Conservation (phyloP, 164 flowering plant genomes). For the Liquidambar formosana region DNA sequence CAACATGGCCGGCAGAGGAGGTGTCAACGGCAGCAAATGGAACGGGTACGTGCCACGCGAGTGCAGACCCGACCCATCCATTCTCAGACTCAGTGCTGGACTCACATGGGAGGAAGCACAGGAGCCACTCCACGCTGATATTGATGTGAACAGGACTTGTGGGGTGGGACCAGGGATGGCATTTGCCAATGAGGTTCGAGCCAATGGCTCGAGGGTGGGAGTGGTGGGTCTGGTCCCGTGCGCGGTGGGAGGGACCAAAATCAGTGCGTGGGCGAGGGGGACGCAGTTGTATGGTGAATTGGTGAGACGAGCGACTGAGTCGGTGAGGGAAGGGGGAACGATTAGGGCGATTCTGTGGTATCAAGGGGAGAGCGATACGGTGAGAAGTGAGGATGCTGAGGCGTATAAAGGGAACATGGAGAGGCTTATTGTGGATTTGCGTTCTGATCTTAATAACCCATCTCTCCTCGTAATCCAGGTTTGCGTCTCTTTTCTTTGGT, state of each 20-base stretch:
- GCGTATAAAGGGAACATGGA: constrained; percentile 26
- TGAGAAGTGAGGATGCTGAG: constrained; percentile 14
- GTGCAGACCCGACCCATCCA: constrained; percentile 18
- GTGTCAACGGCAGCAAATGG: constrained; percentile 36
- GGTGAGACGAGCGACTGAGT: constrained; percentile 22
- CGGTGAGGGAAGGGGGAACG: constrained; percentile 23
- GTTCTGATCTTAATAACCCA: constrained; percentile 32
- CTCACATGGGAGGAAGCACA: constrained; percentile 28
- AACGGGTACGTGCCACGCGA: constrained; percentile 42
- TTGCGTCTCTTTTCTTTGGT: not conserved
- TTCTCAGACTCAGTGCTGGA: constrained; percentile 24
- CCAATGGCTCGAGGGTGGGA: constrained; percentile 5
- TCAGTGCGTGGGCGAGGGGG: constrained; percentile 31
- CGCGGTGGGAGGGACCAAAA: constrained; percentile 38
- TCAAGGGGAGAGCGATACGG: constrained; percentile 49
- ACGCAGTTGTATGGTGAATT: constrained; percentile 16
- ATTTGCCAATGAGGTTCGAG: constrained; percentile 29
- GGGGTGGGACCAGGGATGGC: constrained; percentile 52
- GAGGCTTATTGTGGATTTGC: constrained; percentile 22
- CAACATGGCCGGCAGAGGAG: constrained; percentile 76
- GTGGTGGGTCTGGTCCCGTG: constrained; percentile 46
- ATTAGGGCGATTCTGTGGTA: constrained; percentile 41
- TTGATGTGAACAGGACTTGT: constrained; percentile 20
- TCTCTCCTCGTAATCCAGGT: constrained; percentile 29
- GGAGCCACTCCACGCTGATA: constrained; percentile 40